Evolutionary conservation across 2,329 filamentous ascomycete species (phyloP).

Genomic region (Aspergillus ruber): DNA sequence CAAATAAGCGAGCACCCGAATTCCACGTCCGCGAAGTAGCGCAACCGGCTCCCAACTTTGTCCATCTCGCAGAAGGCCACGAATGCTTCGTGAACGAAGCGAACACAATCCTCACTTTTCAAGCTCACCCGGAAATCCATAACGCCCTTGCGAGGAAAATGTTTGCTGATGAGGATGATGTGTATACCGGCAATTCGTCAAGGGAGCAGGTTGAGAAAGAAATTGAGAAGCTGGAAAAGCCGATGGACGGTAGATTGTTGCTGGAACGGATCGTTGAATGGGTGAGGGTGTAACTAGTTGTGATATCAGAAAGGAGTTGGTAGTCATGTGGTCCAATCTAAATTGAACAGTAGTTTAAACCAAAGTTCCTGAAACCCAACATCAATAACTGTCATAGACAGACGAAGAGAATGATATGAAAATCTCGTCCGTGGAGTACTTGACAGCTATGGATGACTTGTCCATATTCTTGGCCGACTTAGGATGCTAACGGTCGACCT

Average conservation of each 20-base stretch:
- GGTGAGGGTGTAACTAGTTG: background rate
- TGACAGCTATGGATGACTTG: too few species aligned
- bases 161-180: constrained; percentile 17
- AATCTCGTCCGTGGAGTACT: too few species aligned
- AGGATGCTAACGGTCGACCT: too few species aligned
- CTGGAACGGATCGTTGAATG: constrained; percentile 2
- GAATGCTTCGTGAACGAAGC: constrained; percentile 35
- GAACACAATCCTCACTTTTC: constrained; percentile 39
- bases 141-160: constrained; percentile 32
- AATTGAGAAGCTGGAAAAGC: constrained; percentile 1
- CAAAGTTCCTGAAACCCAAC: too few species aligned
- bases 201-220: constrained; percentile 1
- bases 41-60: constrained; percentile 27
- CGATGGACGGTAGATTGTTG: constrained; percentile 3
- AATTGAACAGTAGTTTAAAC: too few species aligned
- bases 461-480: too few species aligned
- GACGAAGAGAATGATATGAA: too few species aligned
- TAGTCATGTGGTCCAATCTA: too few species aligned
- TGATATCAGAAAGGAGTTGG: too few species aligned
- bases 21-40: constrained; percentile 38
- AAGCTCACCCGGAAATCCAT: constrained; percentile 43
- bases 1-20: constrained; percentile 30
- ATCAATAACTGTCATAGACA: too few species aligned
- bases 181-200: constrained; percentile 6
- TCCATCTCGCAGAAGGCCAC: constrained; percentile 30